A percentile compares a stretch with the other conserved stretches of the same genome.
Conservation (phyloP, 1,284 basidiomycete species). For the Laetiporus sulphureus region DNA sequence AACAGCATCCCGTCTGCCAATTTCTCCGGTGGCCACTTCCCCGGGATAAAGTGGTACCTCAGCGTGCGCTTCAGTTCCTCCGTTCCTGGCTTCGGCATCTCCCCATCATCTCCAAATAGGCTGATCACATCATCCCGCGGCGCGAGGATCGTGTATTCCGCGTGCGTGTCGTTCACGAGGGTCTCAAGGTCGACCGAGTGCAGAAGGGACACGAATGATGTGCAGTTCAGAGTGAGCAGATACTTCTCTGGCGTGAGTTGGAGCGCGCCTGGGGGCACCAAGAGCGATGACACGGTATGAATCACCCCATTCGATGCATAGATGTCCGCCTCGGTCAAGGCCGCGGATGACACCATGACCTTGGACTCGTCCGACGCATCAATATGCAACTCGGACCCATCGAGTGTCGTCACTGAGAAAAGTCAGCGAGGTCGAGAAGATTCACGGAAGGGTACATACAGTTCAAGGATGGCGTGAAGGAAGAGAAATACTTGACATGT, state of each 20-base stretch:
- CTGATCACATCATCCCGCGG: slow-evolving; percentile 83
- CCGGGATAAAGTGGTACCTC: slow-evolving; percentile 85
- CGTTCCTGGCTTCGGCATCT: slow-evolving; percentile 59
- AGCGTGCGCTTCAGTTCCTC: slow-evolving; percentile 61
- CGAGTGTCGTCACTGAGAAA: slow-evolving; percentile 59
- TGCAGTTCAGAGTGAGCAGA: slow-evolving; percentile 85
- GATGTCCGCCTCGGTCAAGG: slow-evolving; percentile 68
- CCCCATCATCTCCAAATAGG: slow-evolving; percentile 38
- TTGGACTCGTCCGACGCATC: slow-evolving; percentile 37
- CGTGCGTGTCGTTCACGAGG: slow-evolving; percentile 73
- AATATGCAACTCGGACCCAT: slow-evolving; percentile 64
- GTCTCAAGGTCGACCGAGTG: slow-evolving; percentile 74
- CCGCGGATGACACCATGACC: slow-evolving; percentile 59
- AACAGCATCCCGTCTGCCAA: slow-evolving; percentile 71
- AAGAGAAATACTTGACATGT: slow-evolving; percentile 58
- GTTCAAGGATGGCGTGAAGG: slow-evolving; percentile 46
- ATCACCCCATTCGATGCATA: slow-evolving; percentile 94
- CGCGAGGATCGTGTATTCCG: slow-evolving; percentile 79
- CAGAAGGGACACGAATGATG: slow-evolving; percentile 82
- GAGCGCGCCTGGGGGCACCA: slow-evolving; percentile 74
- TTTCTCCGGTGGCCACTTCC: slow-evolving; percentile 63
- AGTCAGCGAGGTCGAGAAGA: slow-evolving; percentile 2
- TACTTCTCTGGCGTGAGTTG: slow-evolving; percentile 90
- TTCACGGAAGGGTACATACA: slow-evolving; percentile 34
- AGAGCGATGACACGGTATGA: slow-evolving; percentile 81